A percentile compares a stretch with the other conserved stretches of the same genome.
phyloP scores from a whole-genome alignment of 768 basidiomycete genomes.

The Lentinula sp. region DNA sequence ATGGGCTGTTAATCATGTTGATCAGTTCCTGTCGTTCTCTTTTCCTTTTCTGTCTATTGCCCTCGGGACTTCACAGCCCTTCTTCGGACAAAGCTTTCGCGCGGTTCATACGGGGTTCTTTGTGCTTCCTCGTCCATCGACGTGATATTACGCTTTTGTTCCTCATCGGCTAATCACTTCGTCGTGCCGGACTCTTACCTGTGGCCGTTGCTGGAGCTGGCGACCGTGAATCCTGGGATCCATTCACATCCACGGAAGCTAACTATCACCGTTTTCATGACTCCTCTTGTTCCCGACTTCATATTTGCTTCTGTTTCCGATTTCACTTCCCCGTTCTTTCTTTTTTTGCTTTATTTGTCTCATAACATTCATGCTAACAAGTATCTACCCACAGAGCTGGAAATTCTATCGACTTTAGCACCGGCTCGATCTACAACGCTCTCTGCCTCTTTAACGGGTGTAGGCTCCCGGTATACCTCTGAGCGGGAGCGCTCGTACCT shows the following conservation, averaged over 20 bases:
- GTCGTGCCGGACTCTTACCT: not conserved
- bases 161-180: not conserved
- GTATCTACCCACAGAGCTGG: slow-evolving; percentile 37
- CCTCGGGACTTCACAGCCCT: not conserved
- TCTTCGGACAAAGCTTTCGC: slow-evolving; percentile 12
- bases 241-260: not conserved
- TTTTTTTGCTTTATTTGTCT: not conserved
- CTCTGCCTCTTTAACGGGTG: slow-evolving; percentile 30
- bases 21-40: not conserved
- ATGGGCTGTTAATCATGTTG: slow-evolving; percentile 2
- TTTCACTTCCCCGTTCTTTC: slow-evolving; percentile 1
- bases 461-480: slow-evolving; percentile 58
- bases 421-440: slow-evolving; percentile 27
- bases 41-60: not conserved
- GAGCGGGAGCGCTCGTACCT: slow-evolving; percentile 66
- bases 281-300: not conserved
- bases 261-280: not conserved
- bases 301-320: slow-evolving; percentile 3
- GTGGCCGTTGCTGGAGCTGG: not conserved
- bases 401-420: slow-evolving; percentile 45
- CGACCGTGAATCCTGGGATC: not conserved
- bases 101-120: slow-evolving; percentile 21
- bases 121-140: not conserved
- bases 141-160: not conserved
- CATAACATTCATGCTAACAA: not conserved